phyloP scores from a whole-genome alignment of 2,329 filamentous ascomycete genomes.

The Fusarium palustre region DNA sequence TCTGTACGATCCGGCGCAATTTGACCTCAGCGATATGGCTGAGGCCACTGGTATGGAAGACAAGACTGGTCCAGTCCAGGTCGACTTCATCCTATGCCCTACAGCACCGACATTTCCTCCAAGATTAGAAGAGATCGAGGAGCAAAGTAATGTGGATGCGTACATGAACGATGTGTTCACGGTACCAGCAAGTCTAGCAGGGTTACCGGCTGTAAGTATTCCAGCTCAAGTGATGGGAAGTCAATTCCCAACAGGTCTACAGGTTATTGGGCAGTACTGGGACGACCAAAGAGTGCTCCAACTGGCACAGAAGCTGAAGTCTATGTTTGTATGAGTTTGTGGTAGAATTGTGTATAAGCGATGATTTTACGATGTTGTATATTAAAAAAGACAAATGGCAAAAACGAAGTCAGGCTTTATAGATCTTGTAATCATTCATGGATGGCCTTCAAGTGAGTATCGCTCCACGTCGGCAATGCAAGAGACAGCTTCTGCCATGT shows the following conservation, averaged over 20 bases:
- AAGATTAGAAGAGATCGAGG: constrained; percentile 66
- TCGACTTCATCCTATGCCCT: constrained; percentile 89
- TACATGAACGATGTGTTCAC: constrained; percentile 98
- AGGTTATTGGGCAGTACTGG: constrained; percentile 85
- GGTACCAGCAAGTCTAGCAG: constrained; percentile 92
- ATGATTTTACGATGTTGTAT: constrained; percentile 35
- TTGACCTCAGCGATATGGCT: constrained; percentile 71
- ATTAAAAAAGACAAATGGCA: constrained; percentile 1
- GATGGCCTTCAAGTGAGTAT: background rate
- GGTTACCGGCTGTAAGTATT: constrained; percentile 87
- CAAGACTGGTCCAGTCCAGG: constrained; percentile 70
- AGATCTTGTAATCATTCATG: constrained; percentile 6
- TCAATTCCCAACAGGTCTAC: constrained; percentile 66
- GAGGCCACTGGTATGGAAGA: constrained; percentile 63
- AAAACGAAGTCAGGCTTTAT: background rate
- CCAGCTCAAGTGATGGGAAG: constrained; percentile 61
- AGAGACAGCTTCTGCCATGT: background rate
- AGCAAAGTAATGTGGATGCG: constrained; percentile 72
- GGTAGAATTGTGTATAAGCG: constrained; percentile 18
- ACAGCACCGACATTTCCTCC: constrained; percentile 85
- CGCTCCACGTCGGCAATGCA: background rate
- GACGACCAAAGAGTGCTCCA: constrained; percentile 74
- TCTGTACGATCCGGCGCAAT: constrained; percentile 65
- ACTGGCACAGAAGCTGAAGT: constrained; percentile 63
- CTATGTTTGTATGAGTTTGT: constrained; percentile 41